A percentile compares a stretch with the other conserved stretches of the same genome.
Conservation (phyloP, 352 stramenopile genomes). For the Pythium chondricola region DNA sequence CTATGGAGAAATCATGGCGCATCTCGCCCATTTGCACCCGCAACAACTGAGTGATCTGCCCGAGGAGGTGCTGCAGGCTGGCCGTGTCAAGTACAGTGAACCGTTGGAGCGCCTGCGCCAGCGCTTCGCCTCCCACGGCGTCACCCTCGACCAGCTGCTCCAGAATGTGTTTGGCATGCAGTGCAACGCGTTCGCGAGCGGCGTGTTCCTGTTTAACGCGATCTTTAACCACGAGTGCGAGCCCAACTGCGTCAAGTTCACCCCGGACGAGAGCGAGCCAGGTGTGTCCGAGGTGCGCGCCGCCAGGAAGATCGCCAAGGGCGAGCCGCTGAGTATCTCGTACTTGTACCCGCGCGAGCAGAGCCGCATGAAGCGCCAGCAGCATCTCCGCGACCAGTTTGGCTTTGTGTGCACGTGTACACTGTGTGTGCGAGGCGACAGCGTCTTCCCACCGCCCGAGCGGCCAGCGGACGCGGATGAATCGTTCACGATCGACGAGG, state of each 20-base stretch:
- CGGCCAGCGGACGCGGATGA: slow-evolving; percentile 12
- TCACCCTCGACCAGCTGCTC: slow-evolving; percentile 70
- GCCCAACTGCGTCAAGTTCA: slow-evolving; percentile 95
- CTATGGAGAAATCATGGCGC: slow-evolving; percentile 59
- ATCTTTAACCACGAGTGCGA: slow-evolving; percentile 95
- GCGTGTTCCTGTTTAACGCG: slow-evolving; percentile 90
- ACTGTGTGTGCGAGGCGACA: slow-evolving; percentile 68
- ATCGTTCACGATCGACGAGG: slow-evolving; percentile 18
- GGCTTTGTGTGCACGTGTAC: slow-evolving; percentile 79
- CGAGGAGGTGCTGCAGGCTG: slow-evolving; percentile 37
- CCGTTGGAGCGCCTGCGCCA: slow-evolving; percentile 44
- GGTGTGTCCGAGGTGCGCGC: slow-evolving; percentile 90
- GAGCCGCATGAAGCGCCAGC: slow-evolving; percentile 68
- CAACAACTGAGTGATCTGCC: slow-evolving; percentile 73
- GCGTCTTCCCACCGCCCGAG: slow-evolving; percentile 35
- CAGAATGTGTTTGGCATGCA: slow-evolving; percentile 88
- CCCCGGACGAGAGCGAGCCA: slow-evolving; percentile 33
- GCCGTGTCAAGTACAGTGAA: slow-evolving; percentile 47
- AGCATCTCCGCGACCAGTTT: slow-evolving; percentile 89
- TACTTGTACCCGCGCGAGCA: slow-evolving; percentile 91
- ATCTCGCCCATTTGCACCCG: slow-evolving; percentile 84
- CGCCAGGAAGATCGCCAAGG: slow-evolving; percentile 72
- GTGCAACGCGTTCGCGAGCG: slow-evolving; percentile 93
- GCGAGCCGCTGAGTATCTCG: slow-evolving; percentile 90
- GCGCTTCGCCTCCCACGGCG: slow-evolving; percentile 37